Base-by-base conservation (phyloP, 345 rosid genomes). In the Camelina laxa region DNA sequence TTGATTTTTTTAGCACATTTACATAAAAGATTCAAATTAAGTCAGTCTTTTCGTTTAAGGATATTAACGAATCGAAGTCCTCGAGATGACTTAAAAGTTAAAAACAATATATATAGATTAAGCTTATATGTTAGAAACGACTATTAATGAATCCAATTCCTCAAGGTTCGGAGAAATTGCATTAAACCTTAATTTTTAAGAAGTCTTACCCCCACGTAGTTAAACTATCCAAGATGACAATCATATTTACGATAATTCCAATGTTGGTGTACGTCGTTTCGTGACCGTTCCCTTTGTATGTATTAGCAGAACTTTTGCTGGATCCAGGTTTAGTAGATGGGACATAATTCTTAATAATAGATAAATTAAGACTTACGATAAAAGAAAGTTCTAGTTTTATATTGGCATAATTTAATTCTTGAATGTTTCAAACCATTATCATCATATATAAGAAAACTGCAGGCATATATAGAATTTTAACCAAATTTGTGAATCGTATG, bases 91-190 rank as follows among this genome's bases (percentile, higher is more conserved):
- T 12, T 16, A 6, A 10, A 27, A 4, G 30, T 27, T 27, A 27
- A 27, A 24, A 21, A 31, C 27, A 42, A n/a, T 8, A 2, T 42
- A 16, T 42, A n/a, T n/a, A 63, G 38, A 24, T 24, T 27, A 63
- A 33, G 33, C n/a, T 35, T 49, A 17, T 16, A 65, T 36, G 49
- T 36, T 16, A 8, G 11, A 33, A 65, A 50, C 13, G 71, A 50
- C 49, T 67, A 24, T 24, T 24, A 24, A 24, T 24, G 27, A 24
- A 27, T 27, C 30, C 30, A 27, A 27, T 4, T 67, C 14, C 14
- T 67, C 14, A 51, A 51, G 49, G 48, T 67, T 51, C 60, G 21
- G 35, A 14, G 71, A 51, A 36, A 67, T 67, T 36, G 49, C 21
- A 44, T 22, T 63, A 22, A 42, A 13, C 36, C 51, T 4, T 45